Base-by-base conservation (phyloP, 2,329 filamentous ascomycete genomes). In the Ascochyta lentis region DNA sequence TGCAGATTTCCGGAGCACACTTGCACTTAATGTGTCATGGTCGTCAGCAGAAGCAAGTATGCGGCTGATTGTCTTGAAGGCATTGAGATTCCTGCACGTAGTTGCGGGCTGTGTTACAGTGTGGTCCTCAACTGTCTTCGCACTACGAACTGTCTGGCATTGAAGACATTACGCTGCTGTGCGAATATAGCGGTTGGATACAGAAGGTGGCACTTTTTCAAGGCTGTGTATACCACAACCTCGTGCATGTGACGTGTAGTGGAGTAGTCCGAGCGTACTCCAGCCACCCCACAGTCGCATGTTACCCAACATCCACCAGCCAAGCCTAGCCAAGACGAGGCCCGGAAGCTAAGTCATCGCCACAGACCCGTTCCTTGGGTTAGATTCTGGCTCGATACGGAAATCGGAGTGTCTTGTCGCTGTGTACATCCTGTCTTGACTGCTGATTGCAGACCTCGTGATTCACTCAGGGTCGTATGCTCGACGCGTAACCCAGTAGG, bases 271-370 rank as follows among this genome's bases (percentile, higher is more conserved):
- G 26, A 49, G 34, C 26, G n/a, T 29, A 37, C 24, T 48, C 43
- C 40, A 45, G 27, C 54, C 39, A 37, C 39, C 43, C 39, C 33
- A 48, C 34, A 40, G 6, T n/a, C 12, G 46, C 16, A 49, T 41
- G 19, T 42, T 31, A 46, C 35, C 41, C 35, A 45, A 31, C 33
- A 16, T 45, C 56, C 39, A 45, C 47, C 37, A 26, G 49, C 51
- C 49, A 51, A 59, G 52, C 48, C 35, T 15, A 38, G 60, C 66
- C 66, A 69, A 68, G 66, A 55, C 53, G 9, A 6, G 4, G 27
- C 33, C 37, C 53, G 47, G 47, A 39, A 51, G 47, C 53, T 46
- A 56, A 56, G 31, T 38, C 8, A 33, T 19, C 29, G 31, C 42
- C 43, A 50, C 47, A 8, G 42, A 38, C 38, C 38, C 34, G n/a